Evolutionary conservation across 2,329 filamentous ascomycete species (phyloP), one percentile per base, ranked within the genome.

Genomic region (Orbilia javanica): DNA sequence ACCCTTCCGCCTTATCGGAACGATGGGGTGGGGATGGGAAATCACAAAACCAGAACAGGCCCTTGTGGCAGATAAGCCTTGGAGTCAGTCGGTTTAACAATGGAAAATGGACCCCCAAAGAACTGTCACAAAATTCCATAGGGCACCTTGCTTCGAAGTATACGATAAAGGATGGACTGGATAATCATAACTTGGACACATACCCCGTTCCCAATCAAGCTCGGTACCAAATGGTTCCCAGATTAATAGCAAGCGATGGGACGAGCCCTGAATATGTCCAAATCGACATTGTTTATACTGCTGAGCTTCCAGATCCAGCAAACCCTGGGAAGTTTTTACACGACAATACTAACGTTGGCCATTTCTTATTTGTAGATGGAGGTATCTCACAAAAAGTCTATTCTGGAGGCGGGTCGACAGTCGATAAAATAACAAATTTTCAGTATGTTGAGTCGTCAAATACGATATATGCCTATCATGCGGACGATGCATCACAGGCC

Each of bases 21-120:
- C 29, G 53, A 25, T 60, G 53, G 53, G 31, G 31, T 13, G n/a
- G 11, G n/a, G 53, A 60, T 42, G 50, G 50, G 13, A 53, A 53
- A 31, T 53, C 50, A 7, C 50, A 53, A 27, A 53, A 13, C 50
- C 50, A 53, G 50, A 53, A 53, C 8, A 15, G 50, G 8, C 50
- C 50, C 15, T 7, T 31, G 0, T 81, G 79, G 66, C 79, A 81
- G 53, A 67, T 81, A 10, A 67, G 69, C 25, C 64, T 82, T 22
- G 79, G 79, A n/a, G 80, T 77, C 60, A 79, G 75, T 13, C 81
- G 82, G 46, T 78, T 79, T 25, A 66, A 73, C 13, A 81, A 82
- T 62, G 81, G 80, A 42, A 80, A 64, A 44, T 82, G 81, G 81
- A 79, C 81, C 0, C 65, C 71, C 5, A 82, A 80, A 52, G 42